Base-by-base conservation (phyloP, 192 early-diverging fungal genomes). In the Paraglomus brasilianum region DNA sequence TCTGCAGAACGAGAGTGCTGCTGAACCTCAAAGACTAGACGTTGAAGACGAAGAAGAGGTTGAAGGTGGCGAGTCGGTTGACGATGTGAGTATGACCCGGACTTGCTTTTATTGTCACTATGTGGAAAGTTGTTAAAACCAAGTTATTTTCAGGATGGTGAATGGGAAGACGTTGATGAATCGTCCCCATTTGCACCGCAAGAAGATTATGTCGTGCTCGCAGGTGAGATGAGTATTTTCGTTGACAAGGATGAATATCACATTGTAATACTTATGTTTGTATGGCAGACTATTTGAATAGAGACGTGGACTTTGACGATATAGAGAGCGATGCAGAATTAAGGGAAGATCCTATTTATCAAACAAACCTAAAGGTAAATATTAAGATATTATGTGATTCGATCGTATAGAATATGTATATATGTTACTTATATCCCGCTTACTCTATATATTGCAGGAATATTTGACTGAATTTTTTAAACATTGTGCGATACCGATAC, bases 81-180 rank as follows among this genome's bases (percentile, higher is more conserved):
- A 86, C 46, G 89, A 85, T 15, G 85, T 83, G 50, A 78, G 75
- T 36, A 69, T 15, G 73, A 40, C 40, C 22, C 30, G 9, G 8
- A 81, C n/a, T 71, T 74, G 39, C 71, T 62, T 39, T 67, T 69
- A 40, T 43, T 72, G 4, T 69, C 61, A 30, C 53, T 58, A 30
- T 36, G 71, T 48, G 44, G n/a, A 70, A 39, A 77, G 69, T 50
- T 39, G 67, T 17, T 41, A 55, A 72, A 70, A 61, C 0, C 2
- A 76, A 1, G 58, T 76, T 40, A 63, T 9, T 39, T 49, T 68
- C 51, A 85, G 72, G 83, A 80, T 59, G 80, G 75, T 38, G 87
- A 84, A 38, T 89, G 88, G 88, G 86, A 89, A 66, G 87, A 89
- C 59, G 80, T 82, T 15, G 83, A 83, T 42, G 81, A 83, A 45